Percentiles rank a stretch among this genome's conserved stretches.
Evolutionary conservation across 1,139 yeast genomes (phyloP).

Genomic region (Trichomonascaceae sp.): DNA sequence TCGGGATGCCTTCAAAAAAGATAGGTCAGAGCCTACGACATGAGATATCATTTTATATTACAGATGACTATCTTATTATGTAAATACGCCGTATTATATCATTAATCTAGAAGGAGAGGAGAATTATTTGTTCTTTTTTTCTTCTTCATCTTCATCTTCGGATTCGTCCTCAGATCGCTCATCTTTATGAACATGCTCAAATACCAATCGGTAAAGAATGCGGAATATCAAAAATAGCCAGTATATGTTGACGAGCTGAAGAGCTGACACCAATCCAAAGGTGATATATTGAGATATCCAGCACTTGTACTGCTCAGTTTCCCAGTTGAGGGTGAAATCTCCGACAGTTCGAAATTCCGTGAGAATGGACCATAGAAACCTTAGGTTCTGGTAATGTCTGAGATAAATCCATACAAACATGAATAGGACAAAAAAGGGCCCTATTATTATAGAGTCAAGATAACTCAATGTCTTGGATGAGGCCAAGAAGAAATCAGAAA

Average conservation of each 20-base stretch:
- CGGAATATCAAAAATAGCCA: slow-evolving; percentile 83
- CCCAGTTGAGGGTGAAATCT: slow-evolving; percentile 73
- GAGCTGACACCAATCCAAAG: slow-evolving; percentile 64
- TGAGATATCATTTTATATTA: not conserved
- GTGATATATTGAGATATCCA: slow-evolving; percentile 91
- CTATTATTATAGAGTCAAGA: slow-evolving; percentile 58
- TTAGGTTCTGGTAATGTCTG: slow-evolving; percentile 79
- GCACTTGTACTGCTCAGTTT: slow-evolving; percentile 92
- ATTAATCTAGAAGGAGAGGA: not conserved
- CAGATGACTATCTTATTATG: not conserved
- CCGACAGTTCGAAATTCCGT: slow-evolving; percentile 87
- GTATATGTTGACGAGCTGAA: slow-evolving; percentile 78
- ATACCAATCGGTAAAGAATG: slow-evolving; percentile 59
- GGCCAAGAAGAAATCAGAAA: slow-evolving; percentile 85
- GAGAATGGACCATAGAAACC: slow-evolving; percentile 77
- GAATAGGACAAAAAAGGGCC: slow-evolving; percentile 64
- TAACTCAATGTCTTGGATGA: slow-evolving; percentile 79
- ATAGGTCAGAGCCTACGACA: not conserved
- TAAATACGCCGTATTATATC: not conserved
- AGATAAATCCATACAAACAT: slow-evolving; percentile 74
- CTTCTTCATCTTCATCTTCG: slow-evolving; percentile 36
- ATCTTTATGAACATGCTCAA: slow-evolving; percentile 60
- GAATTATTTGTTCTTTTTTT: slow-evolving; percentile 14
- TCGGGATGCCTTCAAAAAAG: slow-evolving; percentile 33
- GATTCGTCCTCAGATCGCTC: slow-evolving; percentile 88